Percentiles rank a stretch among this genome's conserved stretches.
Conservation (phyloP, 2,329 filamentous ascomycete species). For the Tolypocladium amazonense region DNA sequence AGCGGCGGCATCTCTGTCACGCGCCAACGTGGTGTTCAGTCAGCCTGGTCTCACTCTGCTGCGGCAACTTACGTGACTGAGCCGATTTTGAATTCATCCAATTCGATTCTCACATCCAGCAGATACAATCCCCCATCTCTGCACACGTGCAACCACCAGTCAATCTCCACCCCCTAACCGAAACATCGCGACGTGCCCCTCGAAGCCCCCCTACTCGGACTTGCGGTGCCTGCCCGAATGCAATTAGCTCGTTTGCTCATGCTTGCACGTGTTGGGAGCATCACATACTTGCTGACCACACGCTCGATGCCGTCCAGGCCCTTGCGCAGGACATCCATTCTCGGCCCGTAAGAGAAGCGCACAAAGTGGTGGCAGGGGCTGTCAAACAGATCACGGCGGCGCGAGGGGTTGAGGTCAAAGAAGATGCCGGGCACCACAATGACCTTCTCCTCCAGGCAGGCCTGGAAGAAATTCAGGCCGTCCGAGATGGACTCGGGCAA, state of each 20-base stretch:
- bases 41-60: background rate
- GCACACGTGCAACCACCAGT: background rate
- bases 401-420: constrained; percentile 89
- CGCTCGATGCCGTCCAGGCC: constrained; percentile 79
- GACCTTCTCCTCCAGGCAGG: constrained; percentile 84
- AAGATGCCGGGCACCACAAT: constrained; percentile 97
- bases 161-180: background rate
- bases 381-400: constrained; percentile 85
- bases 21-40: background rate
- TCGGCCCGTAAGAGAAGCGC: constrained; percentile 73
- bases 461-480: constrained; percentile 93
- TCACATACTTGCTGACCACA: constrained; percentile 58
- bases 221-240: constrained; percentile 9
- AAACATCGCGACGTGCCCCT: background rate
- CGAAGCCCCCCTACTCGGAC: background rate
- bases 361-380: constrained; percentile 91
- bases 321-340: constrained; percentile 66
- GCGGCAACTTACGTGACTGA: background rate
- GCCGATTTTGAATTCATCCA: too few species aligned
- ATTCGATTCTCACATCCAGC: too few species aligned
- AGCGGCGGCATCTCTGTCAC: background rate
- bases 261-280: background rate
- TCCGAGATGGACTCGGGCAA: constrained; percentile 78
- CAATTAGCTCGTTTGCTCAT: constrained; percentile 3
- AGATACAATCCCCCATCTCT: background rate